A percentile compares a stretch with the other conserved stretches of the same genome.
phyloP scores from a whole-genome alignment of 139 green algal species.

The Auxenochlorella pyrenoidosa region DNA sequence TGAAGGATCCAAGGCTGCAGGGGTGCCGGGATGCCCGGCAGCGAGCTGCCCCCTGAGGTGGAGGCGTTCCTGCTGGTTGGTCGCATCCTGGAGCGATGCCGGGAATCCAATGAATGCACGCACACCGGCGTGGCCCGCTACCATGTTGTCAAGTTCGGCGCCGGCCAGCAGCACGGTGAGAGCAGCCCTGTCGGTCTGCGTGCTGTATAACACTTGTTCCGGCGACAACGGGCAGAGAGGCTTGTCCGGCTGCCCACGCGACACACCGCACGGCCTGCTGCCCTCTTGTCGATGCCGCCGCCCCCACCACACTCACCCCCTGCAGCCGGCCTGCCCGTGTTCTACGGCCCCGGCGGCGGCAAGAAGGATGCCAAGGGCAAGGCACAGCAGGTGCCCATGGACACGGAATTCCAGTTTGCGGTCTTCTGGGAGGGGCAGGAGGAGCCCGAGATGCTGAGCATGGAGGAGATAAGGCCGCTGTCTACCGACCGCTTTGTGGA shows the following conservation, averaged over 20 bases:
- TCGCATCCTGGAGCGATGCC: background rate
- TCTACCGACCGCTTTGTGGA: background rate
- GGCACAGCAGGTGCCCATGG: background rate
- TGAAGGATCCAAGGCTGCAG: too few relatives aligned
- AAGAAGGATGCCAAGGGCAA: background rate
- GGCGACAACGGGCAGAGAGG: too few relatives aligned
- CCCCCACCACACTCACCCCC: background rate
- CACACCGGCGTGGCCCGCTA: background rate
- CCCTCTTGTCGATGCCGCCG: background rate
- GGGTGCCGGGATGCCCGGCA: too few relatives aligned
- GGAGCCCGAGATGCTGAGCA: background rate
- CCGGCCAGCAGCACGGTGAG: conserved; percentile 5
- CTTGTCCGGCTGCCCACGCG: background rate
- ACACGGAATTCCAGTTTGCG: background rate
- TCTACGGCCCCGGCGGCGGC: background rate
- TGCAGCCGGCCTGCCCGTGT: conserved; percentile 4
- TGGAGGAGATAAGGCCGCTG: background rate
- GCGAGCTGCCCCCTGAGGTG: background rate
- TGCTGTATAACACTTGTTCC: background rate
- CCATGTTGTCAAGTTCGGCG: background rate
- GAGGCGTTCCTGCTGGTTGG: conserved; percentile 7
- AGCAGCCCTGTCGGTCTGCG: background rate
- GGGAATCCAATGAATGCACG: background rate
- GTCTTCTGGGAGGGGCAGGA: conserved; percentile 6
- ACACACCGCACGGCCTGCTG: background rate